Percentiles rank a stretch among this genome's conserved stretches.
Evolutionary conservation across 192 early-diverging fungal species (phyloP).

Genomic region (Coemansia sp.): DNA sequence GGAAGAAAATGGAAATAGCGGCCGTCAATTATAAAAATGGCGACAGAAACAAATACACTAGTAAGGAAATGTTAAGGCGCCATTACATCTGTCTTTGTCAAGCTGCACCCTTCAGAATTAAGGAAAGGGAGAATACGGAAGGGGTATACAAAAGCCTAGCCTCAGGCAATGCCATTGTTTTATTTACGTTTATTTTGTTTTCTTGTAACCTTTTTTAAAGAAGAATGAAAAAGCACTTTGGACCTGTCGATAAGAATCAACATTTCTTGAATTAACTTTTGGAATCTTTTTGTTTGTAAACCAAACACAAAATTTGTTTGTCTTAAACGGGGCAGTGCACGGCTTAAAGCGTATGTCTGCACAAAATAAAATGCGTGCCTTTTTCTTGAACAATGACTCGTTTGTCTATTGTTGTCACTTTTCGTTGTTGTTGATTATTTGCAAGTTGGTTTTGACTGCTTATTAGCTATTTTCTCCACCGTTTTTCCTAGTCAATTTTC

Average conservation of each 20-base stretch:
- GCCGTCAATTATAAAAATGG: not conserved
- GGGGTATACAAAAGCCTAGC: not conserved
- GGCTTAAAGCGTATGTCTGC: not conserved
- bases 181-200: not conserved
- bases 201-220: not conserved
- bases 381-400: not conserved
- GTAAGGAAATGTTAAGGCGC: not conserved
- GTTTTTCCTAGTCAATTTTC: too few relatives aligned
- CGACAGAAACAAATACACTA: not conserved
- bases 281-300: not conserved
- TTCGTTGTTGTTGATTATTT: too few relatives aligned
- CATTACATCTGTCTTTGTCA: not conserved
- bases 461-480: too few relatives aligned
- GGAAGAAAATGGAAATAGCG: not conserved
- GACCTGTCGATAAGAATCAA: too few relatives aligned
- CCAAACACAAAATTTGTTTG: not conserved
- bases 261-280: too few relatives aligned
- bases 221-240: not conserved
- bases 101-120: not conserved
- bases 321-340: not conserved
- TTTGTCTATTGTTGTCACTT: too few relatives aligned
- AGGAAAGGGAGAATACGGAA: not conserved
- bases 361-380: slow-evolving; percentile 1
- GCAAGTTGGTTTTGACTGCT: too few relatives aligned
- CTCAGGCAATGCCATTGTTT: not conserved